Evolutionary conservation across 352 stramenopile genomes (phyloP), one percentile per base, ranked within the genome.

Genomic region (Pythium dissimile): DNA sequence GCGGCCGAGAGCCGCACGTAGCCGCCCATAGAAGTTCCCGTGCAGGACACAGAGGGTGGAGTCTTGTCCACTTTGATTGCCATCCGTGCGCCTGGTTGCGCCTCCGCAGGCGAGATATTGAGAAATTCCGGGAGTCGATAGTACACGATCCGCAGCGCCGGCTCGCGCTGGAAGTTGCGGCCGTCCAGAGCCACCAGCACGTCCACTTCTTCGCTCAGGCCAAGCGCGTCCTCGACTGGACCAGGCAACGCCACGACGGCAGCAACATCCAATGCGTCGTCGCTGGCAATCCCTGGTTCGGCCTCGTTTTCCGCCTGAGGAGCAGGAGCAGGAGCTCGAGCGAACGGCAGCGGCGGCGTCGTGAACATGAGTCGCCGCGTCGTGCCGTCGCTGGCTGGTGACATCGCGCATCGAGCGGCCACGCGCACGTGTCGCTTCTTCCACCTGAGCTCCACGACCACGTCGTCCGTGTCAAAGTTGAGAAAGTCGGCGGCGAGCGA

Each of bases 381-480:
- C n/a, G n/a, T n/a, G n/a, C n/a, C n/a, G n/a, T n/a, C n/a, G 30
- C 30, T 35, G 30, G 7, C 38, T 24, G 16, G 28, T 43, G 31
- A 31, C 18, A 28, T 13, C 5, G 18, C 26, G 12, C 77, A 86
- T 16, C 50, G 27, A 7, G 71, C 75, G 21, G 66, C 45, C 11
- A 88, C 38, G 16, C 64, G 46, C 1, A 70, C 13, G 24, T 66
- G 56, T 21, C 60, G 75, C 35, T 74, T 72, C 59, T 55, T 63
- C 68, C 75, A 87, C 24, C 72, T 64, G 6, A 90, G 48, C 28
- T 67, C 67, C 2, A 84, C 73, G 18, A 66, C 59, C 6, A 63
- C 68, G 26, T 91, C 77, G 30, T 83, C 47, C 0, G 78, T 82
- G 30, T 88, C 79, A 38, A 86, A 86, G 26, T 77, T 65, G 26